Evolutionary conservation across 2,329 filamentous ascomycete species (phyloP), one percentile per base, ranked within the genome.

Genomic region (Phyllachora maydis): DNA sequence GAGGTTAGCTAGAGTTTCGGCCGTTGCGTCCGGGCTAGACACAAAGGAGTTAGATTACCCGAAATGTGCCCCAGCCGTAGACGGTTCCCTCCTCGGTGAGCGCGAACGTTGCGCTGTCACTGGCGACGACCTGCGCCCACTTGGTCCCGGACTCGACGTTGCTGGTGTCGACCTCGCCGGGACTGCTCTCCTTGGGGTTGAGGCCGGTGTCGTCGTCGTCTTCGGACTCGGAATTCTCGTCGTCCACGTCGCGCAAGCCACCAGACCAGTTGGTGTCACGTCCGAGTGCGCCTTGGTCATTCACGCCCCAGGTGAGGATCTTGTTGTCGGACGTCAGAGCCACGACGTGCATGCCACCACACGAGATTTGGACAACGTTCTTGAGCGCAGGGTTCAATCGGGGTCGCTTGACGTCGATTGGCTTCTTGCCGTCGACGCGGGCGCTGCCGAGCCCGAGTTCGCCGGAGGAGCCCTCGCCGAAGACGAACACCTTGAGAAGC

Each of bases 231-330:
- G 56, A 54, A 11, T 51, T 52, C 24, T 60, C 51, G 9, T 46
- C 42, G 9, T 65, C 64, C 9, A 56, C 55, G 25, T 67, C 60
- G 22, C 59, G 49, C 23, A 57, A 42, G 8, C 65, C 65, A 22
- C 66, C 66, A 3, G 65, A 59, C 52, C 64, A 66, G 3, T 50
- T 47, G 3, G 75, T 83, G 40, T 77, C 64, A 39, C 79, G 61
- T 19, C 79, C 79, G 18, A 90, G 59, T 6, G 79, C 76, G 31
- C 75, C 74, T 39, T 82, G 70, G 40, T 90, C 79, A 41, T 88
- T 88, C 35, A 88, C 78, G 25, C 79, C 79, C 79, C 79, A 90
- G 14, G 76, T 82, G 25, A 81, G 52, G 35, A 90, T 75, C 49
- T 70, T 71, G 54, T 82, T 79, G 45, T 85, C 73, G 34, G 70